Percentiles rank a stretch among this genome's conserved stretches.
phyloP scores from a whole-genome alignment of 257 asterid genomes.

The Coffea eugenioides region DNA sequence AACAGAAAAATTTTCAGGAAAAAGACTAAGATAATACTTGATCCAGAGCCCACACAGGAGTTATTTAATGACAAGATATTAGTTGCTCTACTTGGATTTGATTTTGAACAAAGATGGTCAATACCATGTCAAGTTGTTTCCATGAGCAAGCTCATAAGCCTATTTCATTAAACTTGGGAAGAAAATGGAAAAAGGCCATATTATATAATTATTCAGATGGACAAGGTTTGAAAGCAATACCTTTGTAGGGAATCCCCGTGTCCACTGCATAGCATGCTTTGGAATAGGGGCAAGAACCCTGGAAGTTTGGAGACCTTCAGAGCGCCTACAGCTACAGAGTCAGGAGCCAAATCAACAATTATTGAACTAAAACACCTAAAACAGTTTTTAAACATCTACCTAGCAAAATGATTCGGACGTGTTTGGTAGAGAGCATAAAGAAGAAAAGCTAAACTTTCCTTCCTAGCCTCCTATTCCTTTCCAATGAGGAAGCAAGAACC shows the following conservation, averaged over 20 bases:
- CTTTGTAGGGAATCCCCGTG: conserved; percentile 92
- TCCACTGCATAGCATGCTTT: conserved; percentile 80
- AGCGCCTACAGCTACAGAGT: conserved; percentile 74
- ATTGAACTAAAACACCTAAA: neutral
- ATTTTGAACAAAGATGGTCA: too few relatives aligned
- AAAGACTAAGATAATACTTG: neutral
- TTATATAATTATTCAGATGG: neutral
- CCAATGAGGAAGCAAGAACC: neutral
- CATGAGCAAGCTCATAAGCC: neutral
- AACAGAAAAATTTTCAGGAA: neutral
- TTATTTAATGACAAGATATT: too few relatives aligned
- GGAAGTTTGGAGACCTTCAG: conserved; percentile 75
- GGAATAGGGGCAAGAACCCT: conserved; percentile 91
- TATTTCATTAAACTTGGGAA: neutral
- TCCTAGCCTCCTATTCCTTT: neutral
- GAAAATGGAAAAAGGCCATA: neutral
- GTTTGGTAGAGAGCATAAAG: neutral
- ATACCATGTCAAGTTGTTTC: neutral
- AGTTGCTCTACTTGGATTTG: too few relatives aligned
- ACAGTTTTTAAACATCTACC: neutral
- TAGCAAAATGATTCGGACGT: too few relatives aligned
- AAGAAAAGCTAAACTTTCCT: neutral
- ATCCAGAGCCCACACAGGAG: too few relatives aligned
- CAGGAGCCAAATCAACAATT: neutral
- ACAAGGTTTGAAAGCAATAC: conserved; percentile 31